Evolutionary conservation across 192 early-diverging fungal genomes (phyloP).

Genomic region (Umbelopsis vinacea): DNA sequence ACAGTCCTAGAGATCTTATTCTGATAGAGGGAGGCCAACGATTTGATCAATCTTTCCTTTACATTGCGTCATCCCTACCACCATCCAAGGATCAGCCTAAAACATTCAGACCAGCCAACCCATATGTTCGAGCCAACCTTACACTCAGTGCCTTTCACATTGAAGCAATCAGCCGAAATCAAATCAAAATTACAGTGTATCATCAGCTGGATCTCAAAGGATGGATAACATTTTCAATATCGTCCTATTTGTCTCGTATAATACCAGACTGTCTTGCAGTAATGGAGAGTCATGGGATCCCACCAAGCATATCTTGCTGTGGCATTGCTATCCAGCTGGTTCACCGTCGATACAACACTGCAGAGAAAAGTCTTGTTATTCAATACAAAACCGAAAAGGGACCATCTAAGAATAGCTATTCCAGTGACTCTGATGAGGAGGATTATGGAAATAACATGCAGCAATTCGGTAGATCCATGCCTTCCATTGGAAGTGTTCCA

Average conservation of each 20-base stretch:
- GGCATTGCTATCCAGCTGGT: not conserved
- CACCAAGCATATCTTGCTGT: not conserved
- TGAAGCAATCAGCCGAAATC: not conserved
- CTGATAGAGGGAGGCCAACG: not conserved
- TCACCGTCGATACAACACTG: not conserved
- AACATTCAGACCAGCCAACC: not conserved
- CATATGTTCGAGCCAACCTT: slow-evolving; percentile 18
- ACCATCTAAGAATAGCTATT: not conserved
- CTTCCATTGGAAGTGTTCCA: slow-evolving; percentile 4
- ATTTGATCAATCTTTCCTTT: not conserved
- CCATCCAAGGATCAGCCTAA: slow-evolving; percentile 9
- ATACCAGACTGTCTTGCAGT: not conserved
- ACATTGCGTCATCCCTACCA: slow-evolving; percentile 1
- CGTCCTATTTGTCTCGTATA: not conserved
- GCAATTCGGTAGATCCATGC: slow-evolving; percentile 7
- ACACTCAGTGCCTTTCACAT: not conserved
- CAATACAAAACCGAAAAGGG: not conserved
- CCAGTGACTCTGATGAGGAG: not conserved
- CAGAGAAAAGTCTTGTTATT: not conserved
- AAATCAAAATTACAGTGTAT: slow-evolving; percentile 7
- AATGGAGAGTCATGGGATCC: slow-evolving; percentile 8
- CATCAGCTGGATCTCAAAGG: slow-evolving; percentile 18
- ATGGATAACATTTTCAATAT: slow-evolving; percentile 3
- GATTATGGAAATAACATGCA: not conserved
- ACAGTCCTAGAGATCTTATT: slow-evolving; percentile 20